Evolutionary conservation across 1,284 basidiomycete species (phyloP).

Genomic region (Ustilago sp.): DNA sequence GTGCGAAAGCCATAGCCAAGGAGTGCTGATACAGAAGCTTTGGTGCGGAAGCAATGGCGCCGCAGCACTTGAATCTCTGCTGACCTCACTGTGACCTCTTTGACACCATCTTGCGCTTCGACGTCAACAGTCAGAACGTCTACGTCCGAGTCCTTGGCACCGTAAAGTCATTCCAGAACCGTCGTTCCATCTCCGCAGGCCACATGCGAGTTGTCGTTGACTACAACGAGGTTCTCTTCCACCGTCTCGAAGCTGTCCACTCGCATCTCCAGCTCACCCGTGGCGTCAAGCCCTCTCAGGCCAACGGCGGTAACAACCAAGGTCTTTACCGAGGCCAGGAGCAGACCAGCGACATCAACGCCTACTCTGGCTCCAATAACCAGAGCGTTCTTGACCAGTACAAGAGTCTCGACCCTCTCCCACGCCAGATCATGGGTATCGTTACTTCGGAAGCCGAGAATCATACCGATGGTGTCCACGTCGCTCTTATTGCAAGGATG

Average conservation of each 20-base stretch:
- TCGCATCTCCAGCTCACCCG: slow-evolving; percentile 57
- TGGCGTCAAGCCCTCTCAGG: slow-evolving; percentile 20
- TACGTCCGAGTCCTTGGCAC: slow-evolving; percentile 90
- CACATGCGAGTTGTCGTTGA: slow-evolving; percentile 74
- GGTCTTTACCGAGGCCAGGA: slow-evolving; percentile 10
- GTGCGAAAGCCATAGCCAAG: no score
- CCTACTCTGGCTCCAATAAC: slow-evolving; percentile 40
- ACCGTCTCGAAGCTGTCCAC: slow-evolving; percentile 76
- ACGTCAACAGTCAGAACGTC: slow-evolving; percentile 75
- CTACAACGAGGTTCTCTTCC: slow-evolving; percentile 85
- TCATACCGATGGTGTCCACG: slow-evolving; percentile 56
- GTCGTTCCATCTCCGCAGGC: slow-evolving; percentile 77
- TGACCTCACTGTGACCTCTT: slow-evolving; percentile 7
- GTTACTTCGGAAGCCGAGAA: slow-evolving; percentile 53
- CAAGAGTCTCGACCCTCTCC: slow-evolving; percentile 43
- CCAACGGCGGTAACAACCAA: slow-evolving; percentile 15
- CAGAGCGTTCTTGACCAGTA: slow-evolving; percentile 43
- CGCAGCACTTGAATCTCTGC: not conserved
- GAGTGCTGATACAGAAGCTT: not conserved
- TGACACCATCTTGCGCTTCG: not conserved
- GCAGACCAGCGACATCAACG: slow-evolving; percentile 45
- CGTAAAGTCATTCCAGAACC: slow-evolving; percentile 86
- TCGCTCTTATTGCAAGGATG: slow-evolving; percentile 46
- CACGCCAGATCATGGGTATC: slow-evolving; percentile 51
- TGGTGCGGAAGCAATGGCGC: not conserved